These are phyloP conservation scores for Neurospora sp. DNA, from an alignment of 495 filamentous ascomycete genomes.

Conservation along the genomic window DNA sequence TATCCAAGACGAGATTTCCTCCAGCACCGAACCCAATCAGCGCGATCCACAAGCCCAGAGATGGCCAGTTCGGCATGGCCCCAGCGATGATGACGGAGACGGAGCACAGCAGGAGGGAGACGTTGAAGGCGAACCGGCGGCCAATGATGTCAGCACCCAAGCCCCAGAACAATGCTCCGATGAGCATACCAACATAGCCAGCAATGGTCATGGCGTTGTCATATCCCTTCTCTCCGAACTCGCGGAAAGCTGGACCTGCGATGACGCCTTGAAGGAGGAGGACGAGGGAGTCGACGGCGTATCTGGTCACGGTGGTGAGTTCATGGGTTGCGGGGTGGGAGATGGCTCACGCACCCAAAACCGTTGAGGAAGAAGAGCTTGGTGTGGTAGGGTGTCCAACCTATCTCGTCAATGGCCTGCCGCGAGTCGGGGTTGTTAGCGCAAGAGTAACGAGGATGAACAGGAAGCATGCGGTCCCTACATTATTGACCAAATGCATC, in stretches of 20 bases:
- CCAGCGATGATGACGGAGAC: slow-evolving; percentile 59
- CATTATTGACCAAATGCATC: slow-evolving; percentile 62
- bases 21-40: slow-evolving; percentile 65
- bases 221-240: slow-evolving; percentile 46
- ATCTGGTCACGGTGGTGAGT: slow-evolving; percentile 25
- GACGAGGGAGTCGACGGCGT: slow-evolving; percentile 59
- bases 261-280: slow-evolving; percentile 60
- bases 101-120: slow-evolving; percentile 55
- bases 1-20: slow-evolving; percentile 62
- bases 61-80: slow-evolving; percentile 57
- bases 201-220: slow-evolving; percentile 49
- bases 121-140: slow-evolving; percentile 66
- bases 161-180: slow-evolving; percentile 73
- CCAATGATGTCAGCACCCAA: slow-evolving; percentile 65
- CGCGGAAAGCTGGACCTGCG: slow-evolving; percentile 42
- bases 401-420: slow-evolving; percentile 64
- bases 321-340: neutral
- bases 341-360: slow-evolving; percentile 44
- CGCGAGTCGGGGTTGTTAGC: neutral
- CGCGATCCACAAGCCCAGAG: slow-evolving; percentile 54
- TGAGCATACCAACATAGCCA: slow-evolving; percentile 57
- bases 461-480: slow-evolving; percentile 21
- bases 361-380: slow-evolving; percentile 58
- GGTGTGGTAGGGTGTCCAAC: slow-evolving; percentile 57
- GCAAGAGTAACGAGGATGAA: neutral